Evolutionary conservation across 768 basidiomycete genomes (phyloP), one percentile per base, ranked within the genome.

Genomic region (Chiua virens): DNA sequence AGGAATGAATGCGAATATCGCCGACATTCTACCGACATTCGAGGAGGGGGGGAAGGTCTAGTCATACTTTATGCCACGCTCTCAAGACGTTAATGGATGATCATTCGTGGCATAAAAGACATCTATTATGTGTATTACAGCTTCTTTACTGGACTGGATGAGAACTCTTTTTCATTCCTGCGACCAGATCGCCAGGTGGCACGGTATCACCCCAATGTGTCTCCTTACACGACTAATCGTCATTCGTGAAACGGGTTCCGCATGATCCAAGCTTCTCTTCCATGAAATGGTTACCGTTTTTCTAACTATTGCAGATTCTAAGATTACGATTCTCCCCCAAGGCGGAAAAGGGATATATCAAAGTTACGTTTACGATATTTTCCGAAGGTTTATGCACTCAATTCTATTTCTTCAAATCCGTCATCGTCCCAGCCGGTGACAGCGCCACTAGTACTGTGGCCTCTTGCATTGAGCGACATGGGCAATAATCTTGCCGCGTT

Each of bases 1-100:
- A 93, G 68, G 89, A 92, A 62, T 89, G 21, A 23, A 43, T 14
- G 30, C 43, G 9, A 47, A 39, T 25, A 18, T 30, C 25, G 28
- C 21, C 17, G n/a, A 32, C 10, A 42, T 38, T 11, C 17, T 34
- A 6, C 34, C 34, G 34, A 17, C 34, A 34, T 34, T 34, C 17
- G 34, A 15, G 42, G 28, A 20, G 39, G 47, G n/a, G 52, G 42
- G 53, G 55, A 56, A 56, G 58, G 59, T 55, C 36, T 38, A 45
- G 50, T 52, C n/a, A 38, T 53, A 41, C 50, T 45, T 47, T 48
- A 18, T 18, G 25, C 49, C 22, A 17, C 15, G 8, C 36, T 27
- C 42, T 44, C 49, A 41, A n/a, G 42, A 46, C 25, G 42, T 56
- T 56, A 42, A 60, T 30, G 30, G 45, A 49, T 51, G 42, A 28